A percentile compares a stretch with the other conserved stretches of the same genome.
phyloP scores from a whole-genome alignment of 805 yeast species.

The Kazachstania martiniae region DNA sequence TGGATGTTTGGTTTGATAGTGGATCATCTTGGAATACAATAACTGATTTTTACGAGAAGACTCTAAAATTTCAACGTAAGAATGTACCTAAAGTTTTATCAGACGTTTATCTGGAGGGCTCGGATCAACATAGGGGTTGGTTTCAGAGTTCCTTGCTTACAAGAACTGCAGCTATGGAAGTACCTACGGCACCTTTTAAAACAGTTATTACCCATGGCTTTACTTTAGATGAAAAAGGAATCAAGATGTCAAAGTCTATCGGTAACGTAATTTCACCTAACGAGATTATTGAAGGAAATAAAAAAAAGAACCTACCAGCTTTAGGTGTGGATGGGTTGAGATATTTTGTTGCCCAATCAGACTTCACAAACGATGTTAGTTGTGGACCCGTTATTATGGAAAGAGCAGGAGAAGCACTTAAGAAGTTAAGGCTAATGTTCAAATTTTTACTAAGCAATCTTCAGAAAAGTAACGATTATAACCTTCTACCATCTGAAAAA shows the following conservation, averaged over 20 bases:
- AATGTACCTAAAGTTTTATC: conserved; percentile 41
- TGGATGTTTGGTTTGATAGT: conserved; percentile 99
- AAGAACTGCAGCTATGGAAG: conserved; percentile 40
- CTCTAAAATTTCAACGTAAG: conserved; percentile 22
- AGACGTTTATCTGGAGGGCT: conserved; percentile 87
- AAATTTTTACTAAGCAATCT: conserved; percentile 75
- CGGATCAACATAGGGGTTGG: conserved; percentile 99
- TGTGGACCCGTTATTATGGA: conserved; percentile 61
- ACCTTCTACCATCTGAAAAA: conserved; percentile 30
- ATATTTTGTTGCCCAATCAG: conserved; percentile 81
- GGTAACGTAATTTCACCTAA: conserved; percentile 73
- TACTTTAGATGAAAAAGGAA: conserved; percentile 72
- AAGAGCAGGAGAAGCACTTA: conserved; percentile 69
- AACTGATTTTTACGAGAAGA: conserved; percentile 27
- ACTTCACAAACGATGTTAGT: conserved; percentile 71
- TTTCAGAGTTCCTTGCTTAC: conserved; percentile 88
- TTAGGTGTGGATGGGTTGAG: conserved; percentile 88
- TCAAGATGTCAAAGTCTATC: conserved; percentile 87
- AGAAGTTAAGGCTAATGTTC: conserved; percentile 74
- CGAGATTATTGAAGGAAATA: conserved; percentile 53
- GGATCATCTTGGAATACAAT: conserved; percentile 74
- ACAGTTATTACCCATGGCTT: conserved; percentile 88
- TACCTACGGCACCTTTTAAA: conserved; percentile 50
- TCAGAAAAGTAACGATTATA: conserved; percentile 29
- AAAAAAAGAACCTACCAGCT: conserved; percentile 39